These are phyloP conservation scores for Colletotrichum eleusines DNA, from an alignment of 2,329 filamentous ascomycete genomes.

Conservation along the genomic window DNA sequence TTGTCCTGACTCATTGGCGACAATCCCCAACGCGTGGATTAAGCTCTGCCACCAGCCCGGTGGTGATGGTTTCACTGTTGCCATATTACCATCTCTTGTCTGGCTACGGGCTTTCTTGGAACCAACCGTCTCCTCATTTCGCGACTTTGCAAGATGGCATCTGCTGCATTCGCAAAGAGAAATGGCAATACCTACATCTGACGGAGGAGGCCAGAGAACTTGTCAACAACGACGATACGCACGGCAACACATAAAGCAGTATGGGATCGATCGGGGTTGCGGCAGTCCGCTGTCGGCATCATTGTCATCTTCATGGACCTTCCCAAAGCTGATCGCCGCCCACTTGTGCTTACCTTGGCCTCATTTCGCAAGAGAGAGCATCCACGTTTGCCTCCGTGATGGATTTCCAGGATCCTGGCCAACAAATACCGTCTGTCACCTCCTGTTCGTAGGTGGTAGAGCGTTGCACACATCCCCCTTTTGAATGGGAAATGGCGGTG, in stretches of 20 bases:
- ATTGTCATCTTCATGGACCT: constrained; percentile 16
- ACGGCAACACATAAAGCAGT: neutral
- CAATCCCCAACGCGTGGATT: neutral
- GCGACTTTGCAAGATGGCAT: neutral
- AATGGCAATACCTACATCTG: constrained; percentile 13
- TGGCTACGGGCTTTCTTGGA: constrained; percentile 9
- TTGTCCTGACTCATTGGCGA: neutral
- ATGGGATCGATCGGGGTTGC: neutral
- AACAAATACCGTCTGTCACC: constrained; percentile 11
- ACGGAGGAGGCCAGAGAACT: constrained; percentile 10
- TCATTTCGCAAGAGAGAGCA: constrained; percentile 31
- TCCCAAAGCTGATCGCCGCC: constrained; percentile 24
- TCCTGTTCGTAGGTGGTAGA: neutral
- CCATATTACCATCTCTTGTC: neutral
- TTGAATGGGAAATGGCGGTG: constrained; percentile 37
- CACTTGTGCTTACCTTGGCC: constrained; percentile 23
- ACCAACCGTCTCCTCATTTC: constrained; percentile 10
- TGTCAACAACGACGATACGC: too few species aligned
- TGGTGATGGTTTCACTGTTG: neutral
- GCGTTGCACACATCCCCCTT: constrained; percentile 11
- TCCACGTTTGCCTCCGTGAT: constrained; percentile 10
- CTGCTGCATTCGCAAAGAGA: constrained; percentile 17
- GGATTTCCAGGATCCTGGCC: neutral
- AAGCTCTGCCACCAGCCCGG: neutral
- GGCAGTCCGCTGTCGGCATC: constrained; percentile 5